Percentiles rank a stretch among this genome's conserved stretches.
These are phyloP conservation scores for Canavalia gladiata DNA, from an alignment of 306 rosid species.

Conservation along the genomic window DNA sequence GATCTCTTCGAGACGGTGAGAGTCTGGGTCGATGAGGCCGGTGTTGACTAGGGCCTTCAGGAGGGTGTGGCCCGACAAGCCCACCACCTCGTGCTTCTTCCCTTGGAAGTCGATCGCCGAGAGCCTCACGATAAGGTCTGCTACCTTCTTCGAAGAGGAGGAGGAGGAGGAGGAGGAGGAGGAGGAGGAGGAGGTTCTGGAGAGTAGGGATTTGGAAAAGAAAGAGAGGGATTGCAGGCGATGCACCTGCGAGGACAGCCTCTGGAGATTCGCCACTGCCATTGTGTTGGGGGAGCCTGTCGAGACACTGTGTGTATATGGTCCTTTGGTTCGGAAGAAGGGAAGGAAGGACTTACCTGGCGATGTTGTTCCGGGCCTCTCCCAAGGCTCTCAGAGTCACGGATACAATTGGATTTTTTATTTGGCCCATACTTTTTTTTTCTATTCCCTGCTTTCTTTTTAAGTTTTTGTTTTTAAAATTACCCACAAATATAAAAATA, in stretches of 20 bases:
- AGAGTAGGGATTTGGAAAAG: slow-evolving; percentile 69
- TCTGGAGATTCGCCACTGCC: slow-evolving; percentile 76
- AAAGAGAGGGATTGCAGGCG: slow-evolving; percentile 64
- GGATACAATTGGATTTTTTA: too few relatives aligned
- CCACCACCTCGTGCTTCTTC: slow-evolving; percentile 74
- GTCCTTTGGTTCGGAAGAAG: too few relatives aligned
- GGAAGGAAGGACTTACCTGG: not conserved
- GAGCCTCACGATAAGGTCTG: slow-evolving; percentile 84
- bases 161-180: slow-evolving; percentile 45
- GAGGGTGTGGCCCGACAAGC: slow-evolving; percentile 86
- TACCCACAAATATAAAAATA: too few relatives aligned
- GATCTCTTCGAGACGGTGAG: slow-evolving; percentile 93
- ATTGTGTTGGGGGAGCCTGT: slow-evolving; percentile 39
- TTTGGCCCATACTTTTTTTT: too few relatives aligned
- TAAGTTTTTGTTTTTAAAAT: too few relatives aligned
- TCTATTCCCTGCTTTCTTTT: too few relatives aligned
- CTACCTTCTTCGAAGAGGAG: slow-evolving; percentile 62
- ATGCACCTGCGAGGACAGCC: slow-evolving; percentile 62
- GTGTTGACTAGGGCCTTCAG: slow-evolving; percentile 75
- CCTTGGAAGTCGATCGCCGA: slow-evolving; percentile 82
- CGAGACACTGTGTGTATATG: too few relatives aligned
- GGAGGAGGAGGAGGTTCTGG: slow-evolving; percentile 55
- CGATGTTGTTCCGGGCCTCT: not conserved
- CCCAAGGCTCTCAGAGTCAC: too few relatives aligned
- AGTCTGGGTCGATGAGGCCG: slow-evolving; percentile 84